Base-by-base conservation (phyloP, 1,284 basidiomycete species). In the Abortiporus biennis region DNA sequence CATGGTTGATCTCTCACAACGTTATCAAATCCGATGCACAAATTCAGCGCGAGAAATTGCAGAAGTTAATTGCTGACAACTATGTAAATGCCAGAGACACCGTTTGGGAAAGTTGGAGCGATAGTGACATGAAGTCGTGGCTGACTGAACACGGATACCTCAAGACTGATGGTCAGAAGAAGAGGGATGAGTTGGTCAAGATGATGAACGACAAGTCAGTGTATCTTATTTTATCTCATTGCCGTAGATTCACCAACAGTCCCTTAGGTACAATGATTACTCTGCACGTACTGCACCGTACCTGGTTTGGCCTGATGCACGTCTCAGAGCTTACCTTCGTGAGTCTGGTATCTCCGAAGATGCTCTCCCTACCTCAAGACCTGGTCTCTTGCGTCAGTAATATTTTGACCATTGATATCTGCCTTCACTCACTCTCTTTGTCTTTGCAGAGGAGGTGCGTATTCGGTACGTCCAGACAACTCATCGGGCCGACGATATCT, bases 251-350 rank as follows among this genome's bases (percentile, higher is more conserved):
- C 29, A 49, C 42, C 38, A 17, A 4, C 15, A 48, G 41, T 27
- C 27, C 33, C n/a, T 6, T 22, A 75, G 71, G 48, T 76, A 74
- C 54, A 62, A 52, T 37, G 67, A 72, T 45, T 59, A 52, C 34
- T 54, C 65, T 17, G 55, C 64, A 1, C 67, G 67, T 29, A 65
- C 71, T 5, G 73, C 78, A 3, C 67, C 76, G 1, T 92, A 91
- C 62, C 68, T 92, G 38, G 72, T 76, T n/a, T 94, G 91, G 91
- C 89, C 91, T 12, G 90, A 93, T 54, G 86, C 91, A 2, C 78
- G 90, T 35, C 76, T 94, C 23, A 84, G 91, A 42, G 88, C 86
- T 1, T 91, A 83, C 60, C 73, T 93, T 22, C 76, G 88, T 45
- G 77, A 85, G 56, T 74, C 76, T 47, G 85, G 85, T 38, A 54